These are phyloP conservation scores for Fraxinus americana DNA, from an alignment of 257 asterid species.

Conservation along the genomic window DNA sequence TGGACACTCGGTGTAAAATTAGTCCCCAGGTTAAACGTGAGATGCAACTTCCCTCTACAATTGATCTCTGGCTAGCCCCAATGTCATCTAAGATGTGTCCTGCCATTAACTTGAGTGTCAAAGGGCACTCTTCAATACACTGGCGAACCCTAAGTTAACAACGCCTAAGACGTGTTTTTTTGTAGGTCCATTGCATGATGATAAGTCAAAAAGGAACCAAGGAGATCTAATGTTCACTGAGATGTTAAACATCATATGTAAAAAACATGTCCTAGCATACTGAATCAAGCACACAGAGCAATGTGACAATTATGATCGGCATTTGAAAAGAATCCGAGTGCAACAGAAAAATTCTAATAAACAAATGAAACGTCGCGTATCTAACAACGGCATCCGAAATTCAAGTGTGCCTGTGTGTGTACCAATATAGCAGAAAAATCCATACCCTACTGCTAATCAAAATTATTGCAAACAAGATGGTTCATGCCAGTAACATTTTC, in stretches of 20 bases:
- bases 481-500: conserved; percentile 3
- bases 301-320: neutral
- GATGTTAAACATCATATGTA: neutral
- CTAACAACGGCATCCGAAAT: neutral
- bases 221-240: neutral
- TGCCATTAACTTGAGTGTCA: neutral
- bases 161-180: neutral
- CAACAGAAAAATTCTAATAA: neutral
- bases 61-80: neutral
- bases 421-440: neutral
- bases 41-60: neutral
- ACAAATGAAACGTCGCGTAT: neutral
- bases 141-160: neutral
- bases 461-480: neutral
- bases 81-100: neutral
- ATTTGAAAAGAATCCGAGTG: neutral
- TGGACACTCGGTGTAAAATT: neutral
- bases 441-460: neutral
- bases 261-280: neutral
- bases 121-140: neutral
- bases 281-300: neutral
- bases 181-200: neutral
- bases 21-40: neutral
- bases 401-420: neutral
- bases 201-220: neutral